phyloP scores from a whole-genome alignment of 2,329 filamentous ascomycete genomes.

The Amauroascus niger region DNA sequence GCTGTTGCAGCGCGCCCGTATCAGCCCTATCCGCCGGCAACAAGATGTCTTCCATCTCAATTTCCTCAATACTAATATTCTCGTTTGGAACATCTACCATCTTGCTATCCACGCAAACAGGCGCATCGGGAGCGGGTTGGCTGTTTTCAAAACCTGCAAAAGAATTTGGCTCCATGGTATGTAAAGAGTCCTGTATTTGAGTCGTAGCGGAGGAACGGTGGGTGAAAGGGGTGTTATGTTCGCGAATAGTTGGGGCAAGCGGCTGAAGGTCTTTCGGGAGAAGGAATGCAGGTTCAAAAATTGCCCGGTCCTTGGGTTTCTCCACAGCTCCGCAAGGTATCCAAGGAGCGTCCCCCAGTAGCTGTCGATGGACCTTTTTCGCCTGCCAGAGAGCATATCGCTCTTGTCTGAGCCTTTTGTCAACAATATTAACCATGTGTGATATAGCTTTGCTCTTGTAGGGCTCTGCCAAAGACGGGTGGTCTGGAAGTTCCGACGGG shows the following conservation, averaged over 20 bases:
- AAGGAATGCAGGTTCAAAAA: slow-evolving; percentile 34
- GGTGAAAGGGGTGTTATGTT: not conserved
- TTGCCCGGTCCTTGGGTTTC: slow-evolving; percentile 40
- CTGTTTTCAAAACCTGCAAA: not conserved
- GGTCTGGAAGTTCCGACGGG: slow-evolving; percentile 49
- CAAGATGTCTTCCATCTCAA: not conserved
- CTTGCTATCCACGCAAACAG: slow-evolving; percentile 25
- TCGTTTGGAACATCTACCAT: slow-evolving; percentile 26
- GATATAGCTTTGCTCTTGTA: slow-evolving; percentile 52
- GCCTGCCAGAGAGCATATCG: slow-evolving; percentile 47
- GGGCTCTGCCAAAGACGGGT: slow-evolving; percentile 49
- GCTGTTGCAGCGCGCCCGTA: not conserved
- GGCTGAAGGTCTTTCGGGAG: slow-evolving; percentile 16
- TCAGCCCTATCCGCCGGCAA: not conserved
- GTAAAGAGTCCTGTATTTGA: not conserved
- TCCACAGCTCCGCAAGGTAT: slow-evolving; percentile 48
- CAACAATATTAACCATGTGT: slow-evolving; percentile 48
- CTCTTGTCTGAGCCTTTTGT: slow-evolving; percentile 50
- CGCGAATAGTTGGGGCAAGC: not conserved
- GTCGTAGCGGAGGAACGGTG: not conserved
- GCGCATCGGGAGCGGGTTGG: not conserved
- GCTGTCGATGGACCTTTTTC: slow-evolving; percentile 48
- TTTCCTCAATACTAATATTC: not conserved
- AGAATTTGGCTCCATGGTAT: not conserved
- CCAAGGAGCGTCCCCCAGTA: slow-evolving; percentile 53